These are phyloP conservation scores for Boletales sp. DNA, from an alignment of 768 basidiomycete genomes.

Conservation along the genomic window DNA sequence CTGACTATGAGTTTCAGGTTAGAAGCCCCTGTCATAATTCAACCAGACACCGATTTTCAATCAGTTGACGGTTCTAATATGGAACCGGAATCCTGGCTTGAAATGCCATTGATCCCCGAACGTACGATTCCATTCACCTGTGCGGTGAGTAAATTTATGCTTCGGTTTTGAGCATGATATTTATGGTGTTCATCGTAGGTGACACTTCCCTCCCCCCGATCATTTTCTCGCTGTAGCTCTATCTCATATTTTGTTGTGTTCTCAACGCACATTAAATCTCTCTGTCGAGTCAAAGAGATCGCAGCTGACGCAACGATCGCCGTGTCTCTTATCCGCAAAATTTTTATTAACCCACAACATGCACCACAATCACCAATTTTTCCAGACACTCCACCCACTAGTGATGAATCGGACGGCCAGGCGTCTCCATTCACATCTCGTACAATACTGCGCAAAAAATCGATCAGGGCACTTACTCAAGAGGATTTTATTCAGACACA, in stretches of 20 bases:
- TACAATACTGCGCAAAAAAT: slow-evolving; percentile 29
- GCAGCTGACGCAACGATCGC: slow-evolving; percentile 67
- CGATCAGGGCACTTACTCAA: slow-evolving; percentile 21
- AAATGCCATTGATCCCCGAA: slow-evolving; percentile 62
- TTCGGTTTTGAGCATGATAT: background rate
- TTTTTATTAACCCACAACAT: slow-evolving; percentile 46
- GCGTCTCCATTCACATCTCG: slow-evolving; percentile 8
- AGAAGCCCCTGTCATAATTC: slow-evolving; percentile 61
- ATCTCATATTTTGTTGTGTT: slow-evolving; percentile 75
- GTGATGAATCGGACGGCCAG: slow-evolving; percentile 40
- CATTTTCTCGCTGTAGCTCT: slow-evolving; percentile 58
- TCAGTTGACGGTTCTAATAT: slow-evolving; percentile 46
- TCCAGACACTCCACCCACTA: slow-evolving; percentile 45
- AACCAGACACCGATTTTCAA: slow-evolving; percentile 58
- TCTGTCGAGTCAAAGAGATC: slow-evolving; percentile 56
- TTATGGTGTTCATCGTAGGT: slow-evolving; percentile 33
- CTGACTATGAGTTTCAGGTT: slow-evolving; percentile 37
- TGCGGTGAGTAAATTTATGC: slow-evolving; percentile 46
- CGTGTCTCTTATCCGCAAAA: slow-evolving; percentile 61
- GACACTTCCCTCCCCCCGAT: slow-evolving; percentile 58
- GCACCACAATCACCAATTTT: slow-evolving; percentile 41
- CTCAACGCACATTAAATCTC: slow-evolving; percentile 57
- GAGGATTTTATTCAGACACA: slow-evolving; percentile 5
- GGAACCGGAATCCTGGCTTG: slow-evolving; percentile 58
- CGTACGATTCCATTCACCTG: slow-evolving; percentile 61